phyloP scores from a whole-genome alignment of 495 filamentous ascomycete species.

The Geopyxis carbonaria region DNA sequence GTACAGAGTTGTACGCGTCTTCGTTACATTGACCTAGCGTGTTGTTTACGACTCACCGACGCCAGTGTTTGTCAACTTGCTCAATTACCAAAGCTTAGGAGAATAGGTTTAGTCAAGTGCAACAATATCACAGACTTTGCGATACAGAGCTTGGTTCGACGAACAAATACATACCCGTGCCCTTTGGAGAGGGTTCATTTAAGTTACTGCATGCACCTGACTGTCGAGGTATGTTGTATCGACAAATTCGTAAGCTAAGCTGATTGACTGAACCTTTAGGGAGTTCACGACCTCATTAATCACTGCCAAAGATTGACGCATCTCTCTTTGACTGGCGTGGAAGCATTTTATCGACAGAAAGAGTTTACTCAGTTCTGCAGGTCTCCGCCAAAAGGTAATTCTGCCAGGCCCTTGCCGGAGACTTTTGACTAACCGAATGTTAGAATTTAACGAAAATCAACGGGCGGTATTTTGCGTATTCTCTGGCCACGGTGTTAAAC shows the following conservation, averaged over 20 bases:
- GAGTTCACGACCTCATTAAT: constrained; percentile 76
- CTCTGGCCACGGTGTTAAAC: constrained; percentile 65
- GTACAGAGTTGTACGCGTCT: constrained; percentile 82
- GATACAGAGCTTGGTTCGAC: constrained; percentile 49
- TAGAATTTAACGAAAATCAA: constrained; percentile 91
- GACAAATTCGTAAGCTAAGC: constrained; percentile 11
- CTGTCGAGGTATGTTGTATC: constrained; percentile 45
- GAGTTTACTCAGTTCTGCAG: constrained; percentile 73
- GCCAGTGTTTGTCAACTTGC: constrained; percentile 70
- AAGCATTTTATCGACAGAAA: constrained; percentile 54
- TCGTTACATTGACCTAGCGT: constrained; percentile 91
- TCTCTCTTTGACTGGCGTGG: constrained; percentile 88
- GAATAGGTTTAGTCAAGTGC: constrained; percentile 93
- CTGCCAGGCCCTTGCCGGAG: background rate
- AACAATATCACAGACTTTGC: constrained; percentile 60
- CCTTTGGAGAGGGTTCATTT: constrained; percentile 85
- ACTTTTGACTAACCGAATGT: constrained; percentile 22
- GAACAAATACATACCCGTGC: constrained; percentile 26
- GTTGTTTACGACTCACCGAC: constrained; percentile 82
- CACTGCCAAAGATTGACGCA: constrained; percentile 86
- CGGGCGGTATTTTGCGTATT: constrained; percentile 90
- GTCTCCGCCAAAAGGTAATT: constrained; percentile 53
- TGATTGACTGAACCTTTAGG: constrained; percentile 36
- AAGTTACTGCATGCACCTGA: constrained; percentile 80
- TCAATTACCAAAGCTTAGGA: constrained; percentile 71